Conservation (phyloP, 352 stramenopile species). For the Phytophthora litchii region DNA sequence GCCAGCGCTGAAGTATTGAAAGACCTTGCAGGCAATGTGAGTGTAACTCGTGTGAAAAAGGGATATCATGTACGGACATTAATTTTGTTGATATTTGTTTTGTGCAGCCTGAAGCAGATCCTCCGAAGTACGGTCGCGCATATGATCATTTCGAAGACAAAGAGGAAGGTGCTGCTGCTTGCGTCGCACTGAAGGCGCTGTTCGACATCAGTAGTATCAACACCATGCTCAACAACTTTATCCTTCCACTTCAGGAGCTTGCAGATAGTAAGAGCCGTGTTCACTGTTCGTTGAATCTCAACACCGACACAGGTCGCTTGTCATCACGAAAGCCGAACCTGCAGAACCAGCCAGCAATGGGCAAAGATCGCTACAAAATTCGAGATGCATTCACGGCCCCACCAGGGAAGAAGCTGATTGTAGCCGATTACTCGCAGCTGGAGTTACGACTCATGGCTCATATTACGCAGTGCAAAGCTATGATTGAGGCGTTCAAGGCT, state of each 20-base stretch:
- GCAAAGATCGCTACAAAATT: slow-evolving; percentile 90
- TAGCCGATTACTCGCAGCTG: slow-evolving; percentile 99
- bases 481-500: slow-evolving; percentile 97
- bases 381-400: slow-evolving; percentile 93
- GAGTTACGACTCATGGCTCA: slow-evolving; percentile 98
- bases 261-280: slow-evolving; percentile 94
- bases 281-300: slow-evolving; percentile 99
- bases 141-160: slow-evolving; percentile 95
- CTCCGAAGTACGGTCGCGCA: slow-evolving; percentile 76
- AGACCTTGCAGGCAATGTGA: slow-evolving; percentile 90
- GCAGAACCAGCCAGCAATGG: slow-evolving; percentile 96
- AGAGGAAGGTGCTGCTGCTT: slow-evolving; percentile 93
- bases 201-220: slow-evolving; percentile 98
- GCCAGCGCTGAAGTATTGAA: slow-evolving; percentile 95
- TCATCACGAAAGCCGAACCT: slow-evolving; percentile 98
- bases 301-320: slow-evolving; percentile 98
- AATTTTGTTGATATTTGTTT: slow-evolving; percentile 20
- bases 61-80: slow-evolving; percentile 1
- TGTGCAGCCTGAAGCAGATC: slow-evolving; percentile 74
- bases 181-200: slow-evolving; percentile 93
- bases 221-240: slow-evolving; percentile 99
- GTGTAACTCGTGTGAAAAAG: slow-evolving; percentile 3
- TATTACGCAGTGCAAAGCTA: slow-evolving; percentile 97
- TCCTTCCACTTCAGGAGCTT: slow-evolving; percentile 92
- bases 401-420: slow-evolving; percentile 96